These are phyloP conservation scores for Rosa hybrid DNA, from an alignment of 331 rosid species.

Conservation along the genomic window DNA sequence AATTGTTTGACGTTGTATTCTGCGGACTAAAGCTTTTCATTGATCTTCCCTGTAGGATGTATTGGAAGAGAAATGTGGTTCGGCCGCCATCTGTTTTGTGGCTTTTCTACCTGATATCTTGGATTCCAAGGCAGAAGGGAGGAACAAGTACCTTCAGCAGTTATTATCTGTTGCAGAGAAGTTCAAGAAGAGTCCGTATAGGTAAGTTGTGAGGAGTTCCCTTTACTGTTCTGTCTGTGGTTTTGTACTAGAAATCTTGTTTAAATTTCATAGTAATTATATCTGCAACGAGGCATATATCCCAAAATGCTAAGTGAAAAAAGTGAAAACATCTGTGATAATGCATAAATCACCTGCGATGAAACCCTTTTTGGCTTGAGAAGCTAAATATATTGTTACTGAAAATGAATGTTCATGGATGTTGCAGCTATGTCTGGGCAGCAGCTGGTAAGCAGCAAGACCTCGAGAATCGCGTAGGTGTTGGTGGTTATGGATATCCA, in stretches of 20 bases:
- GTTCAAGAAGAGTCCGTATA: constrained; percentile 88
- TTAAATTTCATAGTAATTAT: neutral
- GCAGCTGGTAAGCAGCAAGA: constrained; percentile 94
- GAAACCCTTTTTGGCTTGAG: neutral
- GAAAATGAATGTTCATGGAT: neutral
- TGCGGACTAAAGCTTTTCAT: constrained; percentile 10
- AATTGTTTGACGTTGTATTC: neutral
- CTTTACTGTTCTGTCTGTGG: neutral
- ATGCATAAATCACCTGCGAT: neutral
- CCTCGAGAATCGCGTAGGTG: constrained; percentile 86
- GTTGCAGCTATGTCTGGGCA: constrained; percentile 82
- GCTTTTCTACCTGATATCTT: constrained; percentile 96
- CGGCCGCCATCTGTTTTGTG: constrained; percentile 93
- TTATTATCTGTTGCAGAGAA: constrained; percentile 85
- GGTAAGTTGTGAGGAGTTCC: constrained; percentile 46
- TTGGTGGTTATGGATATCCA: constrained; percentile 99
- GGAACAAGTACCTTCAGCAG: constrained; percentile 80
- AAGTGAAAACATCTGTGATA: neutral
- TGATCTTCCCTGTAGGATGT: constrained; percentile 54
- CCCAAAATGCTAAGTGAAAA: neutral
- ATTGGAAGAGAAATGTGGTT: constrained; percentile 90
- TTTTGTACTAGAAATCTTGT: neutral
- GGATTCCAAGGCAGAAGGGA: constrained; percentile 97
- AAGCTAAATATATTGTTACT: neutral
- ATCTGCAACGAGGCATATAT: neutral